A percentile compares a stretch with the other conserved stretches of the same genome.
phyloP scores from a whole-genome alignment of 108 stramenopile genomes.

The Cyclotella choctawhatcheeana region DNA sequence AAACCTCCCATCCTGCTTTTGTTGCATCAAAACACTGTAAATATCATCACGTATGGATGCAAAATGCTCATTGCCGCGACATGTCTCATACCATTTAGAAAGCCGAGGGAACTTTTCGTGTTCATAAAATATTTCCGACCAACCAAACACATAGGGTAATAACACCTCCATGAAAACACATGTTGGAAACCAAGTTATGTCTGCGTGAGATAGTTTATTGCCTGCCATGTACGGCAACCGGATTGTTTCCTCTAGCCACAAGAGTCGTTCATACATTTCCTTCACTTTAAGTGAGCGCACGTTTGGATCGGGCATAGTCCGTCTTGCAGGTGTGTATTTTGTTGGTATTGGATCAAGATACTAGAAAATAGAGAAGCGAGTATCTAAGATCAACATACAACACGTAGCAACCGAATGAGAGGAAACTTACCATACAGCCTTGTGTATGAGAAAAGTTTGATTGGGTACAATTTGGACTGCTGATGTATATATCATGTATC shows the following conservation, averaged over 20 bases:
- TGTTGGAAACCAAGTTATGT: constrained; percentile 62
- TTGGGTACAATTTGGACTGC: constrained; percentile 59
- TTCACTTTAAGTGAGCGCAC: constrained; percentile 52
- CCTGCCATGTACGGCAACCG: constrained; percentile 50
- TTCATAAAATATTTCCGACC: constrained; percentile 48
- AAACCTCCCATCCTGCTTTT: constrained; percentile 41
- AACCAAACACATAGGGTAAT: constrained; percentile 53
- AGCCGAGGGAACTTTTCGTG: constrained; percentile 32
- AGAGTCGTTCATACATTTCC: constrained; percentile 51
- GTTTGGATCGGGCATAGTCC: constrained; percentile 40
- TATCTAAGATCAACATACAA: too few species aligned
- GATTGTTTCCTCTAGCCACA: constrained; percentile 44
- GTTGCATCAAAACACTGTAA: constrained; percentile 8
- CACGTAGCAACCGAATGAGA: too few species aligned
- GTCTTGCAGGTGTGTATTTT: constrained; percentile 34
- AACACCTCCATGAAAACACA: constrained; percentile 57
- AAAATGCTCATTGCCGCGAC: constrained; percentile 41
- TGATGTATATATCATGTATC: constrained; percentile 56
- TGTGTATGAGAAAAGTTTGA: constrained; percentile 59
- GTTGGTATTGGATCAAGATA: constrained; percentile 52
- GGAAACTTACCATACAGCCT: constrained; percentile 66
- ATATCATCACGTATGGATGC: constrained; percentile 37
- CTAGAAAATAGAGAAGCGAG: too few species aligned
- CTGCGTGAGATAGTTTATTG: constrained; percentile 49
- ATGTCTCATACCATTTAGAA: constrained; percentile 37